A percentile compares a stretch with the other conserved stretches of the same genome.
Conservation (phyloP, 768 basidiomycete genomes). For the Cystofilobasidium macerans region DNA sequence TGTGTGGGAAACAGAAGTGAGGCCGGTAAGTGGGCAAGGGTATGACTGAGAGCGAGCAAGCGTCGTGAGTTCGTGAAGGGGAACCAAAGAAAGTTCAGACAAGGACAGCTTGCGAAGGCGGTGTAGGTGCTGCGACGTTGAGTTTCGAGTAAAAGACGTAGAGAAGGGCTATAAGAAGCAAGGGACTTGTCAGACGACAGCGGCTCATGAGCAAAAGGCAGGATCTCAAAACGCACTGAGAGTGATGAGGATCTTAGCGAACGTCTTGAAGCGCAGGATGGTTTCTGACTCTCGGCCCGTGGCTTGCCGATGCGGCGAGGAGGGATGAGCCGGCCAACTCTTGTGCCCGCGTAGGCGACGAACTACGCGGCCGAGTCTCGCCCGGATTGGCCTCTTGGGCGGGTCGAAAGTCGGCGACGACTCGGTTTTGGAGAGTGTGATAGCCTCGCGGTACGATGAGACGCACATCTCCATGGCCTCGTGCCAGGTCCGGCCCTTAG, state of each 20-base stretch:
- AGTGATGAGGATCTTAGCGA: slow-evolving; percentile 18
- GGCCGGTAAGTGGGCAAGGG: too few relatives aligned
- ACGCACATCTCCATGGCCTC: slow-evolving; percentile 37
- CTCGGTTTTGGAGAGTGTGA: slow-evolving; percentile 22
- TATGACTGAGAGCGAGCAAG: too few relatives aligned
- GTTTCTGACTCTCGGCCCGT: slow-evolving; percentile 12
- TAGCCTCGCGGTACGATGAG: slow-evolving; percentile 37
- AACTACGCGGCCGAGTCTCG: slow-evolving; percentile 12
- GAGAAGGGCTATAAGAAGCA: slow-evolving; percentile 5
- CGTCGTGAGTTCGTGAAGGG: too few relatives aligned
- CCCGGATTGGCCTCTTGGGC: slow-evolving; percentile 15
- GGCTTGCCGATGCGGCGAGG: background rate
- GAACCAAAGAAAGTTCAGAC: too few relatives aligned
- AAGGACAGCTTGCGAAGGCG: too few relatives aligned
- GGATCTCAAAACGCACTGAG: slow-evolving; percentile 8
- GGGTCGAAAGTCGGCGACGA: slow-evolving; percentile 8
- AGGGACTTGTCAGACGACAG: background rate
- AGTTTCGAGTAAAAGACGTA: slow-evolving; percentile 23
- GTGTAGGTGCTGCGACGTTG: too few relatives aligned
- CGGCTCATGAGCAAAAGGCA: background rate
- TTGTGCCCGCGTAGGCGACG: slow-evolving; percentile 11
- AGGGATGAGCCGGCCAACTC: background rate
- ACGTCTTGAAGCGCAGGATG: slow-evolving; percentile 1
- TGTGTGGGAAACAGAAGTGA: too few relatives aligned
- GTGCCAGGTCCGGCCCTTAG: slow-evolving; percentile 38